Evolutionary conservation across 1,284 basidiomycete genomes (phyloP).

Genomic region (Sporisorium sorghi): DNA sequence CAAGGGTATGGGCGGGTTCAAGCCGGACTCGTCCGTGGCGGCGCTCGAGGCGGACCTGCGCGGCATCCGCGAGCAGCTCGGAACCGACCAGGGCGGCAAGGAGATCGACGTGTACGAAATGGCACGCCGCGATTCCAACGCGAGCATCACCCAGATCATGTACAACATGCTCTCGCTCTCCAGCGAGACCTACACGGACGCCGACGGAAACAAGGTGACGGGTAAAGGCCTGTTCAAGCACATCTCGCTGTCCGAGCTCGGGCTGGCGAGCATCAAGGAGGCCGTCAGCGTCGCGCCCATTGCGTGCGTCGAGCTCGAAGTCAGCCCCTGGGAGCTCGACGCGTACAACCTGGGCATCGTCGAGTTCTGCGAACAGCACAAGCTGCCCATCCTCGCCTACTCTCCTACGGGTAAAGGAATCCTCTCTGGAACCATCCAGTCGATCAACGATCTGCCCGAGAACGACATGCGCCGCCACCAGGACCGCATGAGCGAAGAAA

Average conservation of each 20-base stretch:
- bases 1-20: slow-evolving; percentile 45
- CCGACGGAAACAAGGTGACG: slow-evolving; percentile 27
- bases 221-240: slow-evolving; percentile 61
- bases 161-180: slow-evolving; percentile 52
- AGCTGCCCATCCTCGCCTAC: slow-evolving; percentile 75
- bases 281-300: slow-evolving; percentile 67
- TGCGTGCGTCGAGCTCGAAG: slow-evolving; percentile 76
- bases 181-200: slow-evolving; percentile 35
- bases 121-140: slow-evolving; percentile 46
- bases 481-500: slow-evolving; percentile 71
- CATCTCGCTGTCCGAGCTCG: slow-evolving; percentile 62
- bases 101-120: slow-evolving; percentile 59
- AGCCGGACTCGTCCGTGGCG: slow-evolving; percentile 34
- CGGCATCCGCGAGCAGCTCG: slow-evolving; percentile 45
- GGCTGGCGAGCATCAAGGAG: slow-evolving; percentile 50
- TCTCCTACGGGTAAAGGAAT: slow-evolving; percentile 72
- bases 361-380: slow-evolving; percentile 71
- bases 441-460: slow-evolving; percentile 73
- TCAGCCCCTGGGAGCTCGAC: slow-evolving; percentile 75
- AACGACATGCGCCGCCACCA: slow-evolving; percentile 72
- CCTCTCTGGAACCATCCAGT: slow-evolving; percentile 74
- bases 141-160: slow-evolving; percentile 45
- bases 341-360: slow-evolving; percentile 71
- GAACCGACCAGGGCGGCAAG: slow-evolving; percentile 55
- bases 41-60: slow-evolving; percentile 48